Percentiles rank a stretch among this genome's conserved stretches.
These are phyloP conservation scores for Monosporozyma solicola DNA, from an alignment of 805 yeast genomes.

Conservation along the genomic window DNA sequence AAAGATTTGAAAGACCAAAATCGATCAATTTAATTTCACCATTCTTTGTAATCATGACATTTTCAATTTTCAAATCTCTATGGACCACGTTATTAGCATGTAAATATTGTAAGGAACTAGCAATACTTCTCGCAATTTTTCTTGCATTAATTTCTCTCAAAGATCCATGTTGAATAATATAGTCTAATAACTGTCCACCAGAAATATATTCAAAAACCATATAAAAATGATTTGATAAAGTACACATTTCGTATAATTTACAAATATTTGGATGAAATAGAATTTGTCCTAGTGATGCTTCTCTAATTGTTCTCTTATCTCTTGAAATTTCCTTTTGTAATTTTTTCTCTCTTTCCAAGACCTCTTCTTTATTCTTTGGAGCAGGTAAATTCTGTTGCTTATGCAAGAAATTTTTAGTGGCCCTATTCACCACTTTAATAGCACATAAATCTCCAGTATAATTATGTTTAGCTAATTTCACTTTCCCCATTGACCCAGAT, in stretches of 20 bases:
- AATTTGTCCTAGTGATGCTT: conserved; percentile 85
- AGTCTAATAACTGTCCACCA: conserved; percentile 96
- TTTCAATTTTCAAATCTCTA: conserved; percentile 92
- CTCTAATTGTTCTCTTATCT: conserved; percentile 86
- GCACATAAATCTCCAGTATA: conserved; percentile 80
- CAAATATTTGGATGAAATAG: conserved; percentile 88
- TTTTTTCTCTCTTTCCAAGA: conserved; percentile 53
- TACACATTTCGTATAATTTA: conserved; percentile 80
- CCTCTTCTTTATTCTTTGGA: conserved; percentile 44
- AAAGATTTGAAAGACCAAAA: conserved; percentile 88
- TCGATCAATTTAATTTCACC: conserved; percentile 95
- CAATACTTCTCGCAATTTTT: conserved; percentile 87
- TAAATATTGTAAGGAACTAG: conserved; percentile 84
- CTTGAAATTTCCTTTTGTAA: conserved; percentile 79
- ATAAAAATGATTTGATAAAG: conserved; percentile 93
- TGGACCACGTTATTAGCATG: conserved; percentile 93
- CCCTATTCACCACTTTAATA: conserved; percentile 87
- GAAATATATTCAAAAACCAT: conserved; percentile 94
- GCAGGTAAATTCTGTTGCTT: conserved; percentile 65
- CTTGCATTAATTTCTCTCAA: conserved; percentile 88
- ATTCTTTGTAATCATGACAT: conserved; percentile 82
- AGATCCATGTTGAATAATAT: conserved; percentile 91
- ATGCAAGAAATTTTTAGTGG: conserved; percentile 70
- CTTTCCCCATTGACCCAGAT: conserved; percentile 99
- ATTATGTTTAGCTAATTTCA: conserved; percentile 83